Base-by-base conservation (phyloP, 257 asterid species). In the Salvia splendens region DNA sequence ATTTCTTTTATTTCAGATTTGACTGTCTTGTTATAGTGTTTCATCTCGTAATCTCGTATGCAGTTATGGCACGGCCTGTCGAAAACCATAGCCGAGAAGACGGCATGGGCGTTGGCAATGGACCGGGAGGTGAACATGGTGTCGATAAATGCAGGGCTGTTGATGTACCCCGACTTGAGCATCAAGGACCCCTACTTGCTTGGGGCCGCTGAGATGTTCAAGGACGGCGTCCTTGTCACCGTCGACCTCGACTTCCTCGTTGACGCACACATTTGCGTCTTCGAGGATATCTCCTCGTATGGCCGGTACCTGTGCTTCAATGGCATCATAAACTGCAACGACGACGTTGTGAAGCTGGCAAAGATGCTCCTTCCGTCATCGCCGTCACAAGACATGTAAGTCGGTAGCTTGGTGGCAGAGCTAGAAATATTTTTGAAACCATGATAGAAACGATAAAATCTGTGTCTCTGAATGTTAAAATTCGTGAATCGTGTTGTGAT, bases 61-160 rank as follows among this genome's bases (percentile, higher is more conserved):
- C 78, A 93, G 97, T 78, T 94, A 56, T 94, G 99, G 99, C 91
- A 91, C 55, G 96, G 89, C 5, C 58, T 91, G 50, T 84, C 96
- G 0, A 94, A 94, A 76, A 91, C 99, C 1, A 45, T 84, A 41
- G 95, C 97, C 0, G 97, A 94, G 83, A 94, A 84, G 77, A 83
- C 95, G 11, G 97, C 96, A 0, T 88, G 97, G 95, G 96, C 97
- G 2, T 63, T 94, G 75, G 99, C 97, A 3, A 94, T 91, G 97
- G 99, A 91, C 82, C 78, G 97, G 77, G 97, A 77, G 30, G 87
- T 94, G 48, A 87, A 77, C 80, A 88, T 91, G 96, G 95, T 91
- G 4, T 81, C 91, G 0, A 79, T 94, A 1, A 94, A 94, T 12
- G 95, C 82, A 0, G 97, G 97, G 8, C 65, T 94, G 11, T 43